phyloP scores from a whole-genome alignment of 768 basidiomycete species.

The Tulasnella sp. region DNA sequence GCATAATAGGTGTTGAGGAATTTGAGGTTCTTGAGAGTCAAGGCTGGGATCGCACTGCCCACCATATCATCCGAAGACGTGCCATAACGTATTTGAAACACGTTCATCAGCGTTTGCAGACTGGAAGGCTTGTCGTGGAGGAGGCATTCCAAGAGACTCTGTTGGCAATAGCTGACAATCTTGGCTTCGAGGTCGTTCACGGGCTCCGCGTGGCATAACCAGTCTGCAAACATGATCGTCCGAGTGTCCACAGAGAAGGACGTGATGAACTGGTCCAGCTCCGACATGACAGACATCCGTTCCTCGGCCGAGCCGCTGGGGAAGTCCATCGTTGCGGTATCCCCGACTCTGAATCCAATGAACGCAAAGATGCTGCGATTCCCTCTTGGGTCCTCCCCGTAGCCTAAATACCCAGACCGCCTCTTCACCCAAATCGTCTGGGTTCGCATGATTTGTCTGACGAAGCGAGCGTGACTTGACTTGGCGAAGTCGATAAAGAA shows the following conservation, averaged over 20 bases:
- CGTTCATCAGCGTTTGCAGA: constrained; percentile 56
- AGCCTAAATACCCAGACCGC: constrained; percentile 82
- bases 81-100: constrained; percentile 49
- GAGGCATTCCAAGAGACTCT: constrained; percentile 71
- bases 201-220: constrained; percentile 49
- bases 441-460: constrained; percentile 50
- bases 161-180: constrained; percentile 66
- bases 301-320: constrained; percentile 52
- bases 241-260: constrained; percentile 74
- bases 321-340: constrained; percentile 75
- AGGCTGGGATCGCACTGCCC: constrained; percentile 35
- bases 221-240: constrained; percentile 71
- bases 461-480: constrained; percentile 39
- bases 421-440: constrained; percentile 89
- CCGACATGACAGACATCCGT: constrained; percentile 53
- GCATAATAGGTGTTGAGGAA: constrained; percentile 59
- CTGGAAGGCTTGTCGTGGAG: constrained; percentile 81
- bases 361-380: constrained; percentile 84
- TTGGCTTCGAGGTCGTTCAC: constrained; percentile 32
- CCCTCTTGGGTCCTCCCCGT: constrained; percentile 86
- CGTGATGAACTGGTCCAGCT: constrained; percentile 73
- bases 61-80: constrained; percentile 44
- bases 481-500: constrained; percentile 52
- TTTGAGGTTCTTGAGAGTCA: constrained; percentile 63
- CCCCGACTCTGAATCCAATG: constrained; percentile 72